These are phyloP conservation scores for Malassezia obtusa DNA, from an alignment of 1,284 basidiomycete genomes.

Conservation along the genomic window DNA sequence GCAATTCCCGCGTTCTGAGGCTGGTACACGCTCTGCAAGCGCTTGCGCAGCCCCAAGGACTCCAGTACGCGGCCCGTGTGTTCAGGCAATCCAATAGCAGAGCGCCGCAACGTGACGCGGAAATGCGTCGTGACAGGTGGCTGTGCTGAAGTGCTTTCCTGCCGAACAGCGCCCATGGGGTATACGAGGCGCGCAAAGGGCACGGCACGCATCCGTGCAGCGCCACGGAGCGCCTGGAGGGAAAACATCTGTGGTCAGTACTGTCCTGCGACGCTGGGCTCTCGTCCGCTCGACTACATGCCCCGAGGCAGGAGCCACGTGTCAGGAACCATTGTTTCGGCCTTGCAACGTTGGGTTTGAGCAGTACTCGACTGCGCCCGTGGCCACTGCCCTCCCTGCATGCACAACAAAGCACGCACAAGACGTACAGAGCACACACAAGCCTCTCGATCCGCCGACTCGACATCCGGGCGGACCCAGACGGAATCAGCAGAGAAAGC, in stretches of 20 bases:
- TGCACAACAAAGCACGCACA: neutral
- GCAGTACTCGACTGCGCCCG: constrained; percentile 4
- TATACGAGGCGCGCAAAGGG: neutral
- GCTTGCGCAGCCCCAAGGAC: constrained; percentile 65
- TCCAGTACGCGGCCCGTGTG: constrained; percentile 63
- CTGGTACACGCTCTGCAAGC: constrained; percentile 72
- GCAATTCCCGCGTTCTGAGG: constrained; percentile 62
- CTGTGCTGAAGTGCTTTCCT: neutral
- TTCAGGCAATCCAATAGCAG: constrained; percentile 66
- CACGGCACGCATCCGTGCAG: neutral
- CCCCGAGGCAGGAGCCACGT: neutral
- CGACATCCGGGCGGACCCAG: neutral
- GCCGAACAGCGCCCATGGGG: constrained; percentile 6
- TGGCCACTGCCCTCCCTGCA: neutral
- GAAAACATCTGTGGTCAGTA: neutral
- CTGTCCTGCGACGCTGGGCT: neutral
- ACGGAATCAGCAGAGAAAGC: constrained; percentile 18
- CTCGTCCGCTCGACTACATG: neutral
- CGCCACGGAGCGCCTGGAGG: neutral
- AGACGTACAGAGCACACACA: neutral
- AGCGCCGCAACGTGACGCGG: constrained; percentile 72
- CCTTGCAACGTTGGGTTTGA: neutral
- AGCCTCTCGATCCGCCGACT: constrained; percentile 18
- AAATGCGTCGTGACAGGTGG: constrained; percentile 57
- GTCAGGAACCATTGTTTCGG: constrained; percentile 18